Percentiles rank a stretch among this genome's conserved stretches.
Evolutionary conservation across 305 asterid genomes (phyloP).

Genomic region (Ilex paraguariensis): DNA sequence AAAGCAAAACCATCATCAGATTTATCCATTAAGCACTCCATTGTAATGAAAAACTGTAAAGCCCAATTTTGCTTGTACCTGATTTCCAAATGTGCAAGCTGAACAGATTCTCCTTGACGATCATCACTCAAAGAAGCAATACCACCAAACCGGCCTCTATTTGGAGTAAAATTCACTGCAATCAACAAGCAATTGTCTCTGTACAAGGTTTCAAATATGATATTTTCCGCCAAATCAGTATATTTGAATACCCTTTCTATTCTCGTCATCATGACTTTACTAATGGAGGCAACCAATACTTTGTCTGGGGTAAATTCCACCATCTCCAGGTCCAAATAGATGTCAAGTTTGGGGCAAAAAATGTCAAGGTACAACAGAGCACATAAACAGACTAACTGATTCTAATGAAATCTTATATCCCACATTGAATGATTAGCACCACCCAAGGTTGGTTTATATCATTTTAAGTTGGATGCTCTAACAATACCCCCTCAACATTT

Average conservation of each 20-base stretch:
- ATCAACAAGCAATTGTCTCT: constrained; percentile 73
- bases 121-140: constrained; percentile 54
- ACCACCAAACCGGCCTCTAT: constrained; percentile 60
- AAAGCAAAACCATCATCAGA: too few relatives aligned
- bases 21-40: neutral
- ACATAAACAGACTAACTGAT: too few relatives aligned
- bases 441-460: too few relatives aligned
- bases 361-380: too few relatives aligned
- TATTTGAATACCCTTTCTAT: constrained; percentile 54
- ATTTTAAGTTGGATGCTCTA: too few relatives aligned
- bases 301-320: constrained; percentile 74
- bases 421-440: too few relatives aligned
- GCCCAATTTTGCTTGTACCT: constrained; percentile 33
- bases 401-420: too few relatives aligned
- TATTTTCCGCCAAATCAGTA: constrained; percentile 45
- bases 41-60: neutral
- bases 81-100: constrained; percentile 78
- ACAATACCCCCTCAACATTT: too few relatives aligned
- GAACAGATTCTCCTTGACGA: constrained; percentile 65
- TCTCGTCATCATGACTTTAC: constrained; percentile 86
- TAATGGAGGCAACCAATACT: constrained; percentile 69
- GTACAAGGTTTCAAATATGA: constrained; percentile 48
- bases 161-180: constrained; percentile 59
- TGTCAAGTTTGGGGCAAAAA: constrained; percentile 10
- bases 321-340: constrained; percentile 94